These are phyloP conservation scores for Lablab purpureus DNA, from an alignment of 306 rosid genomes.

Conservation along the genomic window DNA sequence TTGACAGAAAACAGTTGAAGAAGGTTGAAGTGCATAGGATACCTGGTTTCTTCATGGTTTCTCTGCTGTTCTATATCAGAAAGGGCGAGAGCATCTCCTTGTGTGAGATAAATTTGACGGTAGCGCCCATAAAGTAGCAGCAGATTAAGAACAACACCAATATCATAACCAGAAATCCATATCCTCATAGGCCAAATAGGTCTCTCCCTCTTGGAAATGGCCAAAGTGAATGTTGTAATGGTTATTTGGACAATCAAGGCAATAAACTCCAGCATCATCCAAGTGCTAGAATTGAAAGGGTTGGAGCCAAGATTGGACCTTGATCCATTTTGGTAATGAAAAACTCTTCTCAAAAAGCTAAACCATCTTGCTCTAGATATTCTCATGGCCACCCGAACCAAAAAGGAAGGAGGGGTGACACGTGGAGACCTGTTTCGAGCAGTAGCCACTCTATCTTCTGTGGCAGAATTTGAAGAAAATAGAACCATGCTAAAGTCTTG, in stretches of 20 bases:
- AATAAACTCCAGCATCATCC: slow-evolving; percentile 83
- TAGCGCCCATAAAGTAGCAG: slow-evolving; percentile 83
- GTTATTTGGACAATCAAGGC: slow-evolving; percentile 76
- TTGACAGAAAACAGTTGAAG: slow-evolving; percentile 18
- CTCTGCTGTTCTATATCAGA: slow-evolving; percentile 81
- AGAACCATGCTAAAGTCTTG: slow-evolving; percentile 49
- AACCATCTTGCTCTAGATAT: slow-evolving; percentile 97
- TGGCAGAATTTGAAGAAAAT: slow-evolving; percentile 55
- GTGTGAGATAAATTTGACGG: slow-evolving; percentile 58
- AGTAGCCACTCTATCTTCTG: slow-evolving; percentile 49
- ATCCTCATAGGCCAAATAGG: slow-evolving; percentile 99
- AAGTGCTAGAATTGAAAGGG: slow-evolving; percentile 85
- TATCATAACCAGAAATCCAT: slow-evolving; percentile 87
- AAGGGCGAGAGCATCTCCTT: slow-evolving; percentile 62
- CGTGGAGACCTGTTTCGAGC: slow-evolving; percentile 55
- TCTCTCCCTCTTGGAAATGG: slow-evolving; percentile 73
- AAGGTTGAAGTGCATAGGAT: slow-evolving; percentile 46
- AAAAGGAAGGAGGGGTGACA: slow-evolving; percentile 54
- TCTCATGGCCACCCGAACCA: slow-evolving; percentile 72
- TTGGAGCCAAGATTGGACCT: slow-evolving; percentile 84
- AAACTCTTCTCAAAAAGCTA: slow-evolving; percentile 84
- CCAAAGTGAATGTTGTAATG: slow-evolving; percentile 61
- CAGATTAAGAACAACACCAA: slow-evolving; percentile 80
- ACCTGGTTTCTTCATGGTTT: slow-evolving; percentile 82
- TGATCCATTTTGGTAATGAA: slow-evolving; percentile 94